Base-by-base conservation (phyloP, 768 basidiomycete genomes). In the Epithele typhae region DNA sequence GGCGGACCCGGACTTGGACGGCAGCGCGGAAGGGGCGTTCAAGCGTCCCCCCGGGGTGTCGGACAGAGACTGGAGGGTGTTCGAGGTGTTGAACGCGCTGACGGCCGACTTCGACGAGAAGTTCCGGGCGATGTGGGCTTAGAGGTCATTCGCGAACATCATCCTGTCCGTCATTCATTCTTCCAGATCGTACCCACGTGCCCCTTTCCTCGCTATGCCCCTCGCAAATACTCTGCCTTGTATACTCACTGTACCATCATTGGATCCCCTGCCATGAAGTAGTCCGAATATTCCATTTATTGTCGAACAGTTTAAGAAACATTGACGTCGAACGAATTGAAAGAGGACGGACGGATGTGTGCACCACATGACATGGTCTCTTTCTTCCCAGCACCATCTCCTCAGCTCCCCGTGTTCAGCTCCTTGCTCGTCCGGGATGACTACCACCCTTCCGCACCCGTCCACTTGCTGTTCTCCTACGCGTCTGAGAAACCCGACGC, bases 381-480 rank as follows among this genome's bases (percentile, higher is more conserved):
- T 27, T 46, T 79, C 14, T 76, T 76, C 36, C 68, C 75, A 25
- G 58, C 59, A 6, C 61, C 69, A 39, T 68, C 67, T 3, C 74
- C 76, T 15, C 37, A 58, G 7, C 62, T 86, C n/a, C 84, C 86
- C 4, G 55, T 53, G 1, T 86, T 79, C 64, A 65, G 61, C 15
- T 73, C 78, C 4, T 60, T 89, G n/a, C 67, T 90, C 11, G 64
- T 90, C 25, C 70, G 76, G 21, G 88, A 88, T 1, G 48, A 68
- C 0, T 84, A 80, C 58, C 81, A 78, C 41, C 64, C 82, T 17
- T 82, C 88, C 3, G 82, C 85, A 5, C 85, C 85, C 3, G 67
- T 91, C 39, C 80, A 86, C 52, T 68, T 89, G 27, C 73, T 77
- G 32, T 62, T 86, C 23, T 84, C 85, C 0, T 67, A 71, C 50